phyloP scores from a whole-genome alignment of 2,329 filamentous ascomycete species.

The Chrysoporthe austroafricana region DNA sequence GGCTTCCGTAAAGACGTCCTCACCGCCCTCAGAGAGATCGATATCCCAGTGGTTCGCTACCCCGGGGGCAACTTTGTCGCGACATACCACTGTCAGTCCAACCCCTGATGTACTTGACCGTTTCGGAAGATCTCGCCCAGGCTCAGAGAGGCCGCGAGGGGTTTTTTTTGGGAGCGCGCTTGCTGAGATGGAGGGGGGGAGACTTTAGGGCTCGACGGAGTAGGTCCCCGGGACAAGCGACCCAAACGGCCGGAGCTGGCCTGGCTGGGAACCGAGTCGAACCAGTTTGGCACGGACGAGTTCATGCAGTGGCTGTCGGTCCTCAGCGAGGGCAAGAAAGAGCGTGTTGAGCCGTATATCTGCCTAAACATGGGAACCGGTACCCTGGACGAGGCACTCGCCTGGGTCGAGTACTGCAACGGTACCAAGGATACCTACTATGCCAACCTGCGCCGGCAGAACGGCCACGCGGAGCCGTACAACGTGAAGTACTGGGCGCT shows the following conservation, averaged over 20 bases:
- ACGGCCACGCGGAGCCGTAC: slow-evolving; percentile 78
- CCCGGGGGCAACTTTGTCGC: slow-evolving; percentile 85
- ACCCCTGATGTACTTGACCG: slow-evolving; percentile 37
- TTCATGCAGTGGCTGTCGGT: slow-evolving; percentile 81
- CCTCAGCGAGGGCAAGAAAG: slow-evolving; percentile 62
- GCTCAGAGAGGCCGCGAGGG: background rate
- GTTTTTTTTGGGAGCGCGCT: background rate
- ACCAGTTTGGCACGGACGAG: slow-evolving; percentile 84
- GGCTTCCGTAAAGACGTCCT: slow-evolving; percentile 83
- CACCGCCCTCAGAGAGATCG: slow-evolving; percentile 71
- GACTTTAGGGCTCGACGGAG: slow-evolving; percentile 61
- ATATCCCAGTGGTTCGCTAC: slow-evolving; percentile 77
- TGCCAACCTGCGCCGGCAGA: slow-evolving; percentile 75
- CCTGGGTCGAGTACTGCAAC: slow-evolving; percentile 88
- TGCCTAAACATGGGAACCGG: slow-evolving; percentile 83
- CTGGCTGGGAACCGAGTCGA: slow-evolving; percentile 77
- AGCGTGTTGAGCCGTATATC: slow-evolving; percentile 76
- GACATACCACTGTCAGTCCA: slow-evolving; percentile 72
- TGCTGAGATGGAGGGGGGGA: background rate
- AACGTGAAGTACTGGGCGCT: slow-evolving; percentile 85
- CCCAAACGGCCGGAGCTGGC: slow-evolving; percentile 73
- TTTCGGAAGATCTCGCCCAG: background rate
- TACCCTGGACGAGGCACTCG: slow-evolving; percentile 60
- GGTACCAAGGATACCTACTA: slow-evolving; percentile 77
- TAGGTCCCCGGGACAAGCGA: slow-evolving; percentile 73